Evolutionary conservation across 1,284 basidiomycete genomes (phyloP).

Genomic region (Malassezia yamatoensis): DNA sequence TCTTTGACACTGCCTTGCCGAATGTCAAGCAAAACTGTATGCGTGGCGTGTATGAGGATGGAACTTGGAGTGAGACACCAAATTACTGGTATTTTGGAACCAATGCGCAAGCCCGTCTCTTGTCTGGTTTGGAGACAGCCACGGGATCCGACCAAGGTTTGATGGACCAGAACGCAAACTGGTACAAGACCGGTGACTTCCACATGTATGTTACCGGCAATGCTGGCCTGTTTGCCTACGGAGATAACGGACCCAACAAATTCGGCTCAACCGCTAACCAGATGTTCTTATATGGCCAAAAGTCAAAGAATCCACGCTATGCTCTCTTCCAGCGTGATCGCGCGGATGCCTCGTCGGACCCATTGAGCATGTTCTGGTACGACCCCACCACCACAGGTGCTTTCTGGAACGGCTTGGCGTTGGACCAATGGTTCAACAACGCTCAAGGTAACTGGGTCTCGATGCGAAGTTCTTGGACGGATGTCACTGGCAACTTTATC

Average conservation of each 20-base stretch:
- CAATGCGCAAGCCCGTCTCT: constrained; percentile 83
- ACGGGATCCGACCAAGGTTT: constrained; percentile 74
- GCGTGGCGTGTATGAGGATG: constrained; percentile 57
- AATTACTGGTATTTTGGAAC: constrained; percentile 60
- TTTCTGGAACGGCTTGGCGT: constrained; percentile 74
- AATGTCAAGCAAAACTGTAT: constrained; percentile 76
- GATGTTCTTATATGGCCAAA: constrained; percentile 35
- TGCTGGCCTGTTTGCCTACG: constrained; percentile 79
- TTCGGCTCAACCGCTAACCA: constrained; percentile 54
- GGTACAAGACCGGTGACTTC: constrained; percentile 67
- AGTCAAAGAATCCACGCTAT: constrained; percentile 56
- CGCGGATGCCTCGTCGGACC: constrained; percentile 65
- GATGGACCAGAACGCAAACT: constrained; percentile 52
- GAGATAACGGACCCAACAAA: constrained; percentile 93
- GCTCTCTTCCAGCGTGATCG: constrained; percentile 87
- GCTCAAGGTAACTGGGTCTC: constrained; percentile 67
- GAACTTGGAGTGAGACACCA: constrained; percentile 87
- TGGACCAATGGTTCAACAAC: constrained; percentile 67
- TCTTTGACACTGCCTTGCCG: constrained; percentile 61
- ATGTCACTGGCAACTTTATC: constrained; percentile 68
- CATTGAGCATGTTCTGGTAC: constrained; percentile 97
- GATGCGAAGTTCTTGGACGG: constrained; percentile 85
- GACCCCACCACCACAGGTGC: constrained; percentile 69
- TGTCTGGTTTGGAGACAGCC: constrained; percentile 69
- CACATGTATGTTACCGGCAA: constrained; percentile 82